Evolutionary conservation across 148 eudicot genomes (phyloP).

Genomic region (Agrostemma githago): DNA sequence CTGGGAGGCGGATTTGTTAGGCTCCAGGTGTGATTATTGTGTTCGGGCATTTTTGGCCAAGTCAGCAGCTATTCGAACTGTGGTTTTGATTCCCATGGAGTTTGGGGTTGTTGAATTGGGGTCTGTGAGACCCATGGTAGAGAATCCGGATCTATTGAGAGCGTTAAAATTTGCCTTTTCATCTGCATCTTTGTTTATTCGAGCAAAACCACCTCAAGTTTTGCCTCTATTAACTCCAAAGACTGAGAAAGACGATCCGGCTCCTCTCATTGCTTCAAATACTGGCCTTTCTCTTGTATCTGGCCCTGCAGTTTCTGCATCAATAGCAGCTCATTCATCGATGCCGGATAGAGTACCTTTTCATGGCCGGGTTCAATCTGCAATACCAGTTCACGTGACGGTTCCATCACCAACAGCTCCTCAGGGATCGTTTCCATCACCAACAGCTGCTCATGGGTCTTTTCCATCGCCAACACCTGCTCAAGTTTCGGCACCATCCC

Average conservation of each 20-base stretch:
- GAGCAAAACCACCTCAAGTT: slow-evolving; percentile 34
- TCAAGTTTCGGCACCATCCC: neutral
- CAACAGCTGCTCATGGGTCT: neutral
- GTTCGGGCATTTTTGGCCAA: slow-evolving; percentile 61
- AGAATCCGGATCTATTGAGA: slow-evolving; percentile 45
- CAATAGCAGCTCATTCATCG: neutral
- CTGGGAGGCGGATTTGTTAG: slow-evolving; percentile 59
- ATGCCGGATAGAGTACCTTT: neutral
- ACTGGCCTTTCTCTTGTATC: neutral
- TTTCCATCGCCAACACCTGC: neutral
- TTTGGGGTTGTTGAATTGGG: slow-evolving; percentile 85
- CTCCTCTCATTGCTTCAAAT: neutral
- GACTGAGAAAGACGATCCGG: slow-evolving; percentile 29
- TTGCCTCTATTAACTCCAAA: slow-evolving; percentile 29
- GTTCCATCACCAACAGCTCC: neutral
- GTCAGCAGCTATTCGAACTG: slow-evolving; percentile 68
- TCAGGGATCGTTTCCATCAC: neutral
- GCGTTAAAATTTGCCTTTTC: slow-evolving; percentile 51
- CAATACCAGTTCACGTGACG: neutral
- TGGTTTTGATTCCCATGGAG: slow-evolving; percentile 78
- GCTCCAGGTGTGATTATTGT: slow-evolving; percentile 51
- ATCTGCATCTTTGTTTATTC: slow-evolving; percentile 22
- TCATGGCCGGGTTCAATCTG: neutral
- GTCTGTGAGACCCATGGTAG: slow-evolving; percentile 55
- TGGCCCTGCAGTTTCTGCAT: neutral